A percentile compares a stretch with the other conserved stretches of the same genome.
Conservation (phyloP, 1,139 yeast species). For the Lizanozyma gosingica region DNA sequence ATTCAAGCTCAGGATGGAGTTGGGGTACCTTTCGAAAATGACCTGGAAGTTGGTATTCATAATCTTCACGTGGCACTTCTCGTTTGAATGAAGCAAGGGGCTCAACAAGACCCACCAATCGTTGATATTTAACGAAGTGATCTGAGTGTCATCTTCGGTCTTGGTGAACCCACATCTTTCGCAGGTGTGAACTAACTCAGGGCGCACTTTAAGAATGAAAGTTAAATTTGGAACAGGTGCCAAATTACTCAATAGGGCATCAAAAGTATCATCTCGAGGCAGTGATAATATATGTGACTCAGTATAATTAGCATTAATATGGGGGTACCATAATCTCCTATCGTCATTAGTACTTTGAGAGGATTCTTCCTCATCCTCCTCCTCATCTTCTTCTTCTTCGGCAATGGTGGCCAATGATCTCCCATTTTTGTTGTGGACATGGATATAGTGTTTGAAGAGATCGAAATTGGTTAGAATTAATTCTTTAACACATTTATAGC, state of each 20-base stretch:
- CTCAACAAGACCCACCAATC: conserved; percentile 24
- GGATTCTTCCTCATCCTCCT: conserved; percentile 14
- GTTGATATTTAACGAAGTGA: conserved; percentile 10
- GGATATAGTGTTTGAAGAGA: conserved; percentile 19
- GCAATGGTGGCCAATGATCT: background rate
- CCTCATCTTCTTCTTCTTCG: conserved; percentile 8
- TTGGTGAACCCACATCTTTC: conserved; percentile 26
- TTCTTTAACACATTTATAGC: conserved; percentile 19
- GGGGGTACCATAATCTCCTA: background rate
- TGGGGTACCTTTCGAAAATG: conserved; percentile 2
- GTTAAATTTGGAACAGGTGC: conserved; percentile 18
- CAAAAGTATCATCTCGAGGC: conserved; percentile 18
- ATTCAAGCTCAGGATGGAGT: too few relatives aligned
- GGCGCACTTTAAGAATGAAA: conserved; percentile 17
- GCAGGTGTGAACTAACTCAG: conserved; percentile 19
- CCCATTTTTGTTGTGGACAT: conserved; percentile 8
- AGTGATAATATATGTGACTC: conserved; percentile 5
- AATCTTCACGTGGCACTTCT: conserved; percentile 14
- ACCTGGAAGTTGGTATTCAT: conserved; percentile 7
- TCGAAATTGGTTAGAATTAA: conserved; percentile 27
- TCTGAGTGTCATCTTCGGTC: conserved; percentile 8
- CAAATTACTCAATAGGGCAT: conserved; percentile 18
- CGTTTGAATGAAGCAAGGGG: conserved; percentile 15
- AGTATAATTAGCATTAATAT: background rate
- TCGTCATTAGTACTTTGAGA: background rate